Evolutionary conservation across 257 asterid genomes (phyloP), one percentile per base, ranked within the genome.

Genomic region (Salvia splendens): DNA sequence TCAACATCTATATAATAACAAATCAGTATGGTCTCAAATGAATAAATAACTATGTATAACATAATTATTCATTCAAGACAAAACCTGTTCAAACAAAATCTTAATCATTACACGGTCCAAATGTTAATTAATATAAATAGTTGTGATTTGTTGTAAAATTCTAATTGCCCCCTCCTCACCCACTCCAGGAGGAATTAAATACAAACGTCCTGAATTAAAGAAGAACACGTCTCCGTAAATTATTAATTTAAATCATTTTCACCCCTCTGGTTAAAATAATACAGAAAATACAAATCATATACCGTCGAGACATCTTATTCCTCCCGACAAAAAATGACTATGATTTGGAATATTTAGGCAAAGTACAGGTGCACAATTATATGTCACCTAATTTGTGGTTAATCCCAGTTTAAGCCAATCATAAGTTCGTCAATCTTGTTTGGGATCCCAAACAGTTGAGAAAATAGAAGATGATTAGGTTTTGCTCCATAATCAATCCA

Each of bases 361-460:
- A 8, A n/a, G 4, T 62, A 77, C 78, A 78, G 68, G 73, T 78
- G 79, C 66, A 58, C 45, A 20, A 73, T 32, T 36, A 65, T 63
- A 56, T 65, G 82, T 73, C 82, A 43, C 52, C 35, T 45, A 15
- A 68, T 60, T 64, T 67, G 54, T 30, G 42, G 71, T 49, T 38
- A 54, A 71, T 56, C 70, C 2, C 17, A 60, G 33, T 59, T 53
- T 43, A 33, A 11, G 30, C 61, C 67, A 52, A 67, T 61, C 47
- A 53, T 4, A 42, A 12, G 15, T 8, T 46, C 49, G 20, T 7
- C 5, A 20, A 41, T 36, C 5, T 61, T 45, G 47, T 54, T 67
- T 32, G 12, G 32, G 38, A 36, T 36, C 49, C 49, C 5, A 49
- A 38, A 38, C 41, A 55, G 57, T 55, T 64, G 42, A 35, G 14